Percentiles rank a stretch among this genome's conserved stretches.
These are phyloP conservation scores for Umbelopsis sp. DNA, from an alignment of 371 early-diverging fungal genomes.

Conservation along the genomic window DNA sequence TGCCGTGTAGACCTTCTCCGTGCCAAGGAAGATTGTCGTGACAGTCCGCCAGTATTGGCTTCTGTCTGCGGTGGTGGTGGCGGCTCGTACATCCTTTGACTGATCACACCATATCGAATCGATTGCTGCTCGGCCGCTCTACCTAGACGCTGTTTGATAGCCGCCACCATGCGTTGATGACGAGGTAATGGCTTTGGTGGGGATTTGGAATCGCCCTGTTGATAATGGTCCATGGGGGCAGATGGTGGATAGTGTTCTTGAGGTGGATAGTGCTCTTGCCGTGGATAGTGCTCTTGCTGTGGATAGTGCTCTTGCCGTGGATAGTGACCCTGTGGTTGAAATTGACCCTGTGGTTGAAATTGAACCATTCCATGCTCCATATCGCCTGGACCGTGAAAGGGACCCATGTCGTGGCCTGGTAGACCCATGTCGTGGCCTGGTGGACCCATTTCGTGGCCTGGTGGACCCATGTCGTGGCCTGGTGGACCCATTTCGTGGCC, in stretches of 20 bases:
- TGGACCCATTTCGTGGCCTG: neutral
- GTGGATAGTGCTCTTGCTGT: neutral
- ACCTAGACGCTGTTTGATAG: conserved; percentile 2
- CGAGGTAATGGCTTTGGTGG: neutral
- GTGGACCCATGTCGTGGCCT: neutral
- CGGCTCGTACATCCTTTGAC: neutral
- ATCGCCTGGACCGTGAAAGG: neutral
- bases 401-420: too few relatives aligned
- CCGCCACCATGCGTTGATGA: conserved; percentile 3
- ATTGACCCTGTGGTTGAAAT: neutral
- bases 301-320: too few relatives aligned
- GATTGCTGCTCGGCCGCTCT: neutral
- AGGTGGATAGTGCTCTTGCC: neutral
- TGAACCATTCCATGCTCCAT: neutral
- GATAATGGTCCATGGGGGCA: neutral
- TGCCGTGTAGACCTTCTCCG: neutral
- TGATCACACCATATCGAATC: conserved; percentile 6
- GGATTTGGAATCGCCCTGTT: neutral
- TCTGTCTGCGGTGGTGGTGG: neutral
- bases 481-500: neutral
- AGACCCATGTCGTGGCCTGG: neutral
- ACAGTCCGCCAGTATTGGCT: neutral
- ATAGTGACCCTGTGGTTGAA: too few relatives aligned
- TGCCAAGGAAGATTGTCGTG: neutral
- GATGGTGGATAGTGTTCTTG: neutral